Percentiles rank a stretch among this genome's conserved stretches.
Evolutionary conservation across 306 rosid genomes (phyloP).

Genomic region (Lablab purpureus): DNA sequence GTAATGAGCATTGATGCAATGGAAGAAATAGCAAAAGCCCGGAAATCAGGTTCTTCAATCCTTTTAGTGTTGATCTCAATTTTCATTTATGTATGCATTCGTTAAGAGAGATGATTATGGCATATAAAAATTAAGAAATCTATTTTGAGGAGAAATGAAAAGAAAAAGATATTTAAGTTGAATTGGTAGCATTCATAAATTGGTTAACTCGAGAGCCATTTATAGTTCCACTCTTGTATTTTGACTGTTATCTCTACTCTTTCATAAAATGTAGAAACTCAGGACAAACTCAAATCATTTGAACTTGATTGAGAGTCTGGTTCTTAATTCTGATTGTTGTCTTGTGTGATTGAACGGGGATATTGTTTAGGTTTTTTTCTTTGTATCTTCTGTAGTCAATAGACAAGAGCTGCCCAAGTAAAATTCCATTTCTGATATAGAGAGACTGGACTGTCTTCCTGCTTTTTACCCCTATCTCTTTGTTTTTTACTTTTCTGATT

Average conservation of each 20-base stretch:
- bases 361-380: not conserved
- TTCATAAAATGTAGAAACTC: not conserved
- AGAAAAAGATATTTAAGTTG: not conserved
- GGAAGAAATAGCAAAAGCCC: constrained; percentile 95
- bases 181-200: not conserved
- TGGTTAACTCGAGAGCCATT: not conserved
- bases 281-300: not conserved
- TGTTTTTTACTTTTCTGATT: not conserved
- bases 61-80: constrained; percentile 25
- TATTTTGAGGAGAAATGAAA: not conserved
- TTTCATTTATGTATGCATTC: constrained; percentile 10
- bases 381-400: not conserved
- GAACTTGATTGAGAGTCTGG: not conserved
- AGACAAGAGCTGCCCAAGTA: not conserved
- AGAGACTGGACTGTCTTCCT: not conserved
- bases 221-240: not conserved
- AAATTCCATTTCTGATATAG: not conserved
- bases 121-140: constrained; percentile 4
- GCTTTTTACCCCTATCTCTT: not conserved
- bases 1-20: constrained; percentile 98
- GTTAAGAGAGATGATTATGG: constrained; percentile 6
- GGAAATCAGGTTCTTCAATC: constrained; percentile 70
- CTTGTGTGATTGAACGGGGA: not conserved
- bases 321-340: not conserved
- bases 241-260: not conserved